Percentiles rank a stretch among this genome's conserved stretches.
Conservation (phyloP, 768 basidiomycete genomes). For the Pleurotus citrinopileatus region DNA sequence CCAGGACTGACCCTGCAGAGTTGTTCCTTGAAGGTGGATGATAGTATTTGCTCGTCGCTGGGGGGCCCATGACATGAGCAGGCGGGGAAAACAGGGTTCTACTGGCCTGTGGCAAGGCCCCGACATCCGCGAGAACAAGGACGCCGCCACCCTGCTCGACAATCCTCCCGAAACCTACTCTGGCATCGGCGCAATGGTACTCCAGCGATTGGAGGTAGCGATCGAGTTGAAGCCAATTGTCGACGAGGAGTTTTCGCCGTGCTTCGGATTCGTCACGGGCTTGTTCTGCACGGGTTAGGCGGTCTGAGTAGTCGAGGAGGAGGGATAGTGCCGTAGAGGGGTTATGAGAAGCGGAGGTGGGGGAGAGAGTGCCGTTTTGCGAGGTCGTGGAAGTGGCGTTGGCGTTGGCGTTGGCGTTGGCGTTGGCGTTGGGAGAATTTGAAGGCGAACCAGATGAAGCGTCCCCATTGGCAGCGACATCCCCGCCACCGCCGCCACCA, state of each 20-base stretch:
- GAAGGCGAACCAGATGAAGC: conserved; percentile 15
- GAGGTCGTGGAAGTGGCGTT: conserved; percentile 13
- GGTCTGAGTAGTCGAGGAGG: conserved; percentile 46
- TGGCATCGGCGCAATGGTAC: conserved; percentile 44
- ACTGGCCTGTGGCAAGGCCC: conserved; percentile 22
- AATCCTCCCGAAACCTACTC: conserved; percentile 42
- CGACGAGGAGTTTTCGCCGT: conserved; percentile 38
- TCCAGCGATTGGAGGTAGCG: conserved; percentile 45
- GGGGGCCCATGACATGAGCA: conserved; percentile 10
- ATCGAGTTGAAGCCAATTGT: conserved; percentile 50
- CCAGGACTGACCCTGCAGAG: conserved; percentile 19
- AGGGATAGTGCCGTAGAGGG: conserved; percentile 11
- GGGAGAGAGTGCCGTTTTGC: too few relatives aligned
- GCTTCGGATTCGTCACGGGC: conserved; percentile 56
- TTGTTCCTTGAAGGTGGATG: conserved; percentile 3
- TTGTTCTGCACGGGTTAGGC: conserved; percentile 45
- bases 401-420: conserved; percentile 15
- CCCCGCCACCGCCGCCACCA: not conserved
- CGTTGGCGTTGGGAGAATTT: conserved; percentile 16
- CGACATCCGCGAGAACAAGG: conserved; percentile 35
- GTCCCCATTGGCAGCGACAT: conserved; percentile 1
- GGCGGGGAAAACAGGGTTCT: not conserved
- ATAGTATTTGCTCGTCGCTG: conserved; percentile 8
- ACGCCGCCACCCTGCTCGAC: conserved; percentile 42
- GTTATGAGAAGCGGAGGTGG: conserved; percentile 17